Evolutionary conservation across 1,284 basidiomycete species (phyloP), one percentile per base, ranked within the genome.

Genomic region (Boletus semigastroideus): DNA sequence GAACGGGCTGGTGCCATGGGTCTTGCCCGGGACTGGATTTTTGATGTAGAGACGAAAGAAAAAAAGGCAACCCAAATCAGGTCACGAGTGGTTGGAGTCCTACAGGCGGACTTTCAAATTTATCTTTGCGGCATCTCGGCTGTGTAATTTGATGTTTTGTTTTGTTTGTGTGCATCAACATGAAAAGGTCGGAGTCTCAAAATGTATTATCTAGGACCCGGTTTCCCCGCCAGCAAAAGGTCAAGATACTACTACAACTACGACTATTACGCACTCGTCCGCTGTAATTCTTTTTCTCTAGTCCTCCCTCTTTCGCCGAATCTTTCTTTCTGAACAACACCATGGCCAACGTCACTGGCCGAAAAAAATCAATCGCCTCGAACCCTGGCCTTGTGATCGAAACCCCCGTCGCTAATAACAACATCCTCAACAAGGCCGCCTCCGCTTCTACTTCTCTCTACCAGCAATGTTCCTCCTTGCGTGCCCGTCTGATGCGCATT

Each of bases 381-480:
- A 79, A 76, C 58, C 72, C 78, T 46, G 83, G 78, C 59, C 78
- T 88, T 48, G 76, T 80, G 44, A 87, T 89, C 68, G 87, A 90
- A 64, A 81, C 79, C 17, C 87, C 86, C 49, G 77, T 88, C 62
- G 84, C 82, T 58, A 81, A 84, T 68, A 90, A 87, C 75, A 89
- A 85, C 48, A 85, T 90, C 59, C 87, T 92, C 76, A 92, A 92
- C 76, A 90, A 91, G 72, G 78, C 87, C 49, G 89, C 90, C 30
- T 86, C 86, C 49, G 80, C 86, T 63, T 87, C 86, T 17, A 86
- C 87, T 20, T 91, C 89, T 33, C 87, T 92, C 70, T 92, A 92
- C 74, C 90, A 92, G 71, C 88, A 91, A 82, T 92, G 90, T 71
- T 86, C 87, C 14, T 76, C 84, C 56, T 78, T 92, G 50, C 79